Conservation (phyloP, 257 asterid species). For the Penstemon newberryi region DNA sequence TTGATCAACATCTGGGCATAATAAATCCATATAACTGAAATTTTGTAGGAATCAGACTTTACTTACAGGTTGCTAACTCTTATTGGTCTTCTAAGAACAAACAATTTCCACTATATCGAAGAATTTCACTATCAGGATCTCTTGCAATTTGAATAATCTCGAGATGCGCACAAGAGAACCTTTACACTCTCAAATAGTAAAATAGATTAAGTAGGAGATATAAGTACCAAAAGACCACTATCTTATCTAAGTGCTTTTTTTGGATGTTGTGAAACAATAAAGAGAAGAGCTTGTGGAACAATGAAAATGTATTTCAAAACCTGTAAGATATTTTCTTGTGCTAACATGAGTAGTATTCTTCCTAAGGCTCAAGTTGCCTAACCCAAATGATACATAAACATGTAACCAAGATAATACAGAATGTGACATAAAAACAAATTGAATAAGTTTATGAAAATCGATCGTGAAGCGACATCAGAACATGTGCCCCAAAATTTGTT, state of each 20-base stretch:
- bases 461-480: constrained; percentile 3
- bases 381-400: no score
- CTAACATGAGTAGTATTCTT: no score
- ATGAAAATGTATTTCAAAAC: neutral
- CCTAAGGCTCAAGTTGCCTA: no score
- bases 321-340: no score
- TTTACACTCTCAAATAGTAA: neutral
- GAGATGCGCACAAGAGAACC: neutral
- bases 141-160: neutral
- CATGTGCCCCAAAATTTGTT: no score
- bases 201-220: neutral
- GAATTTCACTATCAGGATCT: neutral
- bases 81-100: neutral
- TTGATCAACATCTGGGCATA: no score
- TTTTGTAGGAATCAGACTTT: neutral
- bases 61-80: neutral
- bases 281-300: neutral
- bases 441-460: no score
- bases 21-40: no score
- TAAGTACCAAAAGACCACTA: neutral
- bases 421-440: no score
- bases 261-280: neutral
- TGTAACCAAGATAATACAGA: no score
- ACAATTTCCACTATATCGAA: neutral
- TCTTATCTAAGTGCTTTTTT: neutral